These are phyloP conservation scores for Epichloe brachyelytri DNA, from an alignment of 2,329 filamentous ascomycete genomes.

Conservation along the genomic window DNA sequence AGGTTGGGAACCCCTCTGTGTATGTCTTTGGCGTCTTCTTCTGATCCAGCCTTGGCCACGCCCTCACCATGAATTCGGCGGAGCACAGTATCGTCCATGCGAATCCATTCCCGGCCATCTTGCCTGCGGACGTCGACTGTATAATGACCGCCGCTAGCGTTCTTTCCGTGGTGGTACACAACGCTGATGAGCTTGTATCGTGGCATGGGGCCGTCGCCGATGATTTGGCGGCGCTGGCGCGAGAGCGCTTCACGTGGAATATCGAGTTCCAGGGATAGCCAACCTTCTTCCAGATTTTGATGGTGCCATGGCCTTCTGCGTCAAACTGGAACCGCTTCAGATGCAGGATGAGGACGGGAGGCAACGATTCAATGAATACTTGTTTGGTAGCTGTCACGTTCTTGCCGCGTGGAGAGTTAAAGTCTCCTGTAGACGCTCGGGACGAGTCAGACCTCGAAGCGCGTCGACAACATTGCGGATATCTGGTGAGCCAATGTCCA, in stretches of 20 bases:
- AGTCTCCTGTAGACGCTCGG: slow-evolving; percentile 76
- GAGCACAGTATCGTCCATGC: slow-evolving; percentile 87
- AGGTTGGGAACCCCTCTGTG: slow-evolving; percentile 14
- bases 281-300: slow-evolving; percentile 98
- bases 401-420: slow-evolving; percentile 64
- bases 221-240: slow-evolving; percentile 51
- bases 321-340: slow-evolving; percentile 97
- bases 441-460: slow-evolving; percentile 67
- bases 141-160: slow-evolving; percentile 90
- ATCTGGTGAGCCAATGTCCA: slow-evolving; percentile 81
- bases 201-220: slow-evolving; percentile 55
- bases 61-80: slow-evolving; percentile 76
- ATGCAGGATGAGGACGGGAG: slow-evolving; percentile 85
- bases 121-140: slow-evolving; percentile 94
- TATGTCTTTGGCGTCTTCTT: slow-evolving; percentile 57
- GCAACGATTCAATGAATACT: slow-evolving; percentile 82
- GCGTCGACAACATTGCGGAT: slow-evolving; percentile 89
- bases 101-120: slow-evolving; percentile 91
- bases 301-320: slow-evolving; percentile 61
- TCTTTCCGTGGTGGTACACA: slow-evolving; percentile 96
- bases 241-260: slow-evolving; percentile 85
- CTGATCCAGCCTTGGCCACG: slow-evolving; percentile 71
- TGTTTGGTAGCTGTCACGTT: slow-evolving; percentile 79
- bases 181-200: slow-evolving; percentile 80
- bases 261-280: slow-evolving; percentile 92